phyloP scores from a whole-genome alignment of 352 stramenopile genomes.

The Salisapilia sapeloensis region DNA sequence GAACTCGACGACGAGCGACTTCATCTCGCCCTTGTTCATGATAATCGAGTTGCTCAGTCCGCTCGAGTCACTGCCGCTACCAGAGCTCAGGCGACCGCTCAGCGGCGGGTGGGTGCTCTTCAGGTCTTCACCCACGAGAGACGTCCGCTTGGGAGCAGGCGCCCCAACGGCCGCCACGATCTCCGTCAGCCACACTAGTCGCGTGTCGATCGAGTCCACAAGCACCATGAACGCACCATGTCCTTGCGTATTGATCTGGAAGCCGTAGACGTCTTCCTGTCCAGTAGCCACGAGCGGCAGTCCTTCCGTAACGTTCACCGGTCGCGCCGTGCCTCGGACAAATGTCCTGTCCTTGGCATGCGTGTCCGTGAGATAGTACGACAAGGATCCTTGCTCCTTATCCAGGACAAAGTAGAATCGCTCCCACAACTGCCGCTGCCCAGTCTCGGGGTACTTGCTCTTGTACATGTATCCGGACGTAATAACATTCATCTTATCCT shows the following conservation, averaged over 20 bases:
- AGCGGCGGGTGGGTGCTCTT: too few species aligned
- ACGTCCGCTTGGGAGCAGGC: conserved; percentile 29
- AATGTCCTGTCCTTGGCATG: conserved; percentile 77
- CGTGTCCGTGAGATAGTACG: conserved; percentile 76
- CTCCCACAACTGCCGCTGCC: conserved; percentile 68
- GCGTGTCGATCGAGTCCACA: conserved; percentile 72
- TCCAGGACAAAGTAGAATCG: conserved; percentile 78
- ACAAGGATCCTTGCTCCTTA: conserved; percentile 45
- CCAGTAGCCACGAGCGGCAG: conserved; percentile 50
- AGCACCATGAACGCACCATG: conserved; percentile 73
- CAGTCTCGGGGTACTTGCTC: conserved; percentile 69
- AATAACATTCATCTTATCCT: conserved; percentile 31
- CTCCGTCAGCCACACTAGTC: conserved; percentile 66
- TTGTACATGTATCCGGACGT: conserved; percentile 83
- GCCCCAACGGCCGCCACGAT: conserved; percentile 49
- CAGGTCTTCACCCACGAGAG: conserved; percentile 30
- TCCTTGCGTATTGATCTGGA: conserved; percentile 78
- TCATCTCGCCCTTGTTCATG: conserved; percentile 57
- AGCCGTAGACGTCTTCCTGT: conserved; percentile 58
- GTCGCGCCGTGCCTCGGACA: conserved; percentile 55
- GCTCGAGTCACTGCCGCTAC: conserved; percentile 7
- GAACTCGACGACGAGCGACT: conserved; percentile 52
- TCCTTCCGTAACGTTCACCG: conserved; percentile 64
- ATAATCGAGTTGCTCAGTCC: conserved; percentile 10
- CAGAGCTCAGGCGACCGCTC: conserved; percentile 5